Conservation (phyloP, 345 rosid species). For the Citrus maxima region DNA sequence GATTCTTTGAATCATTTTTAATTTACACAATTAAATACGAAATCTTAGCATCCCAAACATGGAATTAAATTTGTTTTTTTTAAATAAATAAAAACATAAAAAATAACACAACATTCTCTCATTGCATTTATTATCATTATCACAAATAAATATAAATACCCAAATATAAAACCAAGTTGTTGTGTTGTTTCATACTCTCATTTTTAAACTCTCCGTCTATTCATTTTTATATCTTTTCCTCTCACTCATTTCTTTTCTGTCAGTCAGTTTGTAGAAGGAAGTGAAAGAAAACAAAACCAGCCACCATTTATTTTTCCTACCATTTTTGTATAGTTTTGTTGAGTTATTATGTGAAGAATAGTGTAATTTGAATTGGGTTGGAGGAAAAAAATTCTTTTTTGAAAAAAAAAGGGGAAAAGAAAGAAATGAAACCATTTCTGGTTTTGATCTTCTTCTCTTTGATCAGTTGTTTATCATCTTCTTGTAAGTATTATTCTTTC, state of each 20-base stretch:
- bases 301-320: background rate
- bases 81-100: background rate
- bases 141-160: background rate
- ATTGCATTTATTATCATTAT: background rate
- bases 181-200: too few relatives aligned
- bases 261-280: background rate
- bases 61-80: background rate
- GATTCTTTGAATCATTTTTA: too few relatives aligned
- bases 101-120: background rate
- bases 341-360: background rate
- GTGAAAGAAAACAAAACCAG: background rate
- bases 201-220: too few relatives aligned
- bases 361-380: background rate
- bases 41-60: background rate
- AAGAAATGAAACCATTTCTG: slow-evolving; percentile 20
- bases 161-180: background rate
- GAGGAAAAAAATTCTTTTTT: too few relatives aligned
- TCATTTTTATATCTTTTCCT: too few relatives aligned
- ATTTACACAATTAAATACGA: background rate
- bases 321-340: background rate
- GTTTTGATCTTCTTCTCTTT: slow-evolving; percentile 24
- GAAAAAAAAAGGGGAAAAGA: background rate
- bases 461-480: slow-evolving; percentile 23
- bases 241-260: background rate
- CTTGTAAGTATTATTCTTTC: slow-evolving; percentile 30